Evolutionary conservation across 257 asterid genomes (phyloP).

Genomic region (Marsdenia floribunda): DNA sequence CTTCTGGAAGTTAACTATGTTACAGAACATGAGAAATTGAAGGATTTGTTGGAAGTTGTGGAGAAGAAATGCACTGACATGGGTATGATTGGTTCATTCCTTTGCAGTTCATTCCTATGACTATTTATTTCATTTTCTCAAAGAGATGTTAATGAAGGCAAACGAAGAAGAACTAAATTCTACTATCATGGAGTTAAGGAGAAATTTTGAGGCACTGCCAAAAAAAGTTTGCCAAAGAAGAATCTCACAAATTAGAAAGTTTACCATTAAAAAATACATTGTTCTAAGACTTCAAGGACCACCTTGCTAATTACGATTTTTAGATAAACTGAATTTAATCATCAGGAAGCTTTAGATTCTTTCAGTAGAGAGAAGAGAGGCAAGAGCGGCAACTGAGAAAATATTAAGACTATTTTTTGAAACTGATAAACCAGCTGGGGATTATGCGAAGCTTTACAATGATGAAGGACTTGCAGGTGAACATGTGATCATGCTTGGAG

Average conservation of each 20-base stretch:
- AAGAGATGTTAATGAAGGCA: constrained; percentile 68
- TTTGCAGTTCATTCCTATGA: constrained; percentile 2
- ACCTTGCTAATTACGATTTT: neutral
- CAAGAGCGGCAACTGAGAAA: constrained; percentile 63
- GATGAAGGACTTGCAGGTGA: constrained; percentile 82
- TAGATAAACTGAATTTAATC: constrained; percentile 11
- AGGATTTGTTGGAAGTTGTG: constrained; percentile 52
- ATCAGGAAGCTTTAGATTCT: constrained; percentile 73
- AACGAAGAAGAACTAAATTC: constrained; percentile 77
- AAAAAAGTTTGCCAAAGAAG: constrained; percentile 64
- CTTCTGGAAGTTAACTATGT: constrained; percentile 62
- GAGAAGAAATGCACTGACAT: constrained; percentile 45
- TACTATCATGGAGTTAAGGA: constrained; percentile 66
- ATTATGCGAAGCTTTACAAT: constrained; percentile 80
- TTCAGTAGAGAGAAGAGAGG: constrained; percentile 63
- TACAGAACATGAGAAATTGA: constrained; percentile 48
- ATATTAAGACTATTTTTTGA: too few species aligned
- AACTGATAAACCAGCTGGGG: constrained; percentile 87
- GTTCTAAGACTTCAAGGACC: neutral
- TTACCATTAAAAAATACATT: neutral
- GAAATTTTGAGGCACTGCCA: constrained; percentile 59
- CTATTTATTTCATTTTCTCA: constrained; percentile 1
- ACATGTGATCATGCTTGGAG: constrained; percentile 97
- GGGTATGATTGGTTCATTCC: constrained; percentile 15
- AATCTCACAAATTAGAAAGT: constrained; percentile 60